Evolutionary conservation across 805 yeast genomes (phyloP), one percentile per base, ranked within the genome.

Genomic region (Ogataea methylovora): DNA sequence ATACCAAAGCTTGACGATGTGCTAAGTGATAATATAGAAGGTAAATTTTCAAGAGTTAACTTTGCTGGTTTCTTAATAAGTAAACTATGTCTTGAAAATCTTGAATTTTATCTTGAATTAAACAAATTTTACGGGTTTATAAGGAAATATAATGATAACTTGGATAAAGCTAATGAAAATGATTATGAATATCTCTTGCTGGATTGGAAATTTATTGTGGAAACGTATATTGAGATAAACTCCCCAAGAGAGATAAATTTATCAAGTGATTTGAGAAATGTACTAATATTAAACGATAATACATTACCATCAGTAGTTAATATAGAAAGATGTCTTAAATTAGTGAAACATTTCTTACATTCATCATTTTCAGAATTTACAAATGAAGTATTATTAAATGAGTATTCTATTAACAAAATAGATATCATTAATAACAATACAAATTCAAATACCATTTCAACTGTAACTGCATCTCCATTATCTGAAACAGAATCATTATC

Each of bases 11-110:
- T 59, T 10, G 47, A 45, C 12, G 46, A 51, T 13, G 53, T 59
- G 3, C 28, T 57, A 12, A 32, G 42, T 19, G 60, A 56, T 28
- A 27, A 38, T 4, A 48, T 52, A 4, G 40, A 38, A 2, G 39
- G 44, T 4, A 35, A 31, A 3, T 57, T 48, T 30, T 49, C 57
- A 5, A 51, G 49, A 22, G 34, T 40, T 6, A 42, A 51, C 20
- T 60, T 60, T 36, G 40, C 46, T 11, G 43, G 47, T 30, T 59
- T 48, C 32, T 42, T 60, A 20, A 36, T 47, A 2, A 44, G 48
- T 21, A 49, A 54, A 29, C 62, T 58, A 37, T 58, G 65, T 39
- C 25, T 51, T 3, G 65, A 60, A 37, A 60, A 58, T 32, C 45
- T 58, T 15, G 63, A 60, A 27, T 57, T 59, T 36, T 56, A 46